Evolutionary conservation across 78 protist species (phyloP), one percentile per base, ranked within the genome.

Genomic region (Creolimax fragrantissima): DNA sequence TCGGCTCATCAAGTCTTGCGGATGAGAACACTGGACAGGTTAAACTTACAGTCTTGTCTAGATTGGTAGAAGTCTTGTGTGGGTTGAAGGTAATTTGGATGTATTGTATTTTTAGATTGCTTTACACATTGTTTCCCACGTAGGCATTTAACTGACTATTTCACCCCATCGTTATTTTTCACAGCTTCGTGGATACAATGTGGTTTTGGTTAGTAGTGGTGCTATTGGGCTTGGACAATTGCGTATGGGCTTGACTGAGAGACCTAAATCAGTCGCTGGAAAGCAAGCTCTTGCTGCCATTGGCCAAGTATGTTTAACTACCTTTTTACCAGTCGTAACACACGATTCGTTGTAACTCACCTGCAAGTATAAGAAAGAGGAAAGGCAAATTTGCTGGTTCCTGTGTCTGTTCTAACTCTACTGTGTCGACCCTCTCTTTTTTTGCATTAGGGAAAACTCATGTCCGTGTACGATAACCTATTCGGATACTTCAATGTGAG

Each of bases 241-340:
- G 39, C 45, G 84, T 2, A 2, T 92, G 88, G 6, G 36, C 4
- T 4, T 89, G 6, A 6, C 41, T 3, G 2, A 2, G 4, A 3
- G 43, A 35, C 94, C 94, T 11, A 44, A 45, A 45, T 2, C 35
- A 3, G 45, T 58, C 4, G 83, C 3, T 4, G 85, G 41, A 3
- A 35, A 43, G 43, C 94, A 92, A 58, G 94, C 94, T 2, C 24
- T 43, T 35, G 95, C 95, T 7, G 95, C 95, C 39, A 37, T 93
- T 66, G 95, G 95, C 3, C 92, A 89, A 43, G 90, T 88, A 45
- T 88, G 36, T 88, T 11, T 11, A 5, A 43, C 84, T 88, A 11
- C 24, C 88, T 84, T 17, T 39, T 84, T n/a, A n/a, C n/a, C n/a
- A n/a, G n/a, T n/a, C n/a, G n/a, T n/a, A n/a, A n/a, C n/a, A n/a